Evolutionary conservation across 2,329 filamentous ascomycete species (phyloP).

Genomic region (Botryosphaeria agaves): DNA sequence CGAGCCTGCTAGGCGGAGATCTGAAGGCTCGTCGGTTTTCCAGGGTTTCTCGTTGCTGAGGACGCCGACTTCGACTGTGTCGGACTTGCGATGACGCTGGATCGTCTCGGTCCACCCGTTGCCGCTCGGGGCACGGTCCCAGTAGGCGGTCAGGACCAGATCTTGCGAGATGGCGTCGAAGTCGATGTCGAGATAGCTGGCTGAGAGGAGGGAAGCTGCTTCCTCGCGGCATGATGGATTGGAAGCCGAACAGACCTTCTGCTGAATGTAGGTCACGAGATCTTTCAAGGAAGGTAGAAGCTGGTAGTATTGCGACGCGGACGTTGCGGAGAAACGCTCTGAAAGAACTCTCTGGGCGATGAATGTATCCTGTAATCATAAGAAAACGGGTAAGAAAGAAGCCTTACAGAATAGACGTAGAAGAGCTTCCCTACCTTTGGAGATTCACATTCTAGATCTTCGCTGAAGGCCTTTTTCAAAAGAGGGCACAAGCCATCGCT

Average conservation of each 20-base stretch:
- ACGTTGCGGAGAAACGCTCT: constrained; percentile 42
- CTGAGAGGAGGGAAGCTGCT: constrained; percentile 30
- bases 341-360: constrained; percentile 38
- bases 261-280: constrained; percentile 33
- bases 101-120: constrained; percentile 30
- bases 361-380: constrained; percentile 36
- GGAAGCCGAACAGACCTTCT: constrained; percentile 31
- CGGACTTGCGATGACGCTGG: constrained; percentile 13
- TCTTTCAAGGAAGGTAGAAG: constrained; percentile 38
- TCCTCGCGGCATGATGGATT: constrained; percentile 33
- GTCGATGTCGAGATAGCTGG: constrained; percentile 57
- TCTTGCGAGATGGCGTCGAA: constrained; percentile 52
- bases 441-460: constrained; percentile 35
- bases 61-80: constrained; percentile 66
- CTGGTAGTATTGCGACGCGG: constrained; percentile 55
- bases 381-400: not conserved
- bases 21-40: constrained; percentile 47
- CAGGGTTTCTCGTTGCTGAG: constrained; percentile 47
- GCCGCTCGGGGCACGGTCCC: constrained; percentile 22
- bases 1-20: constrained; percentile 56
- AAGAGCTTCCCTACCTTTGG: constrained; percentile 32
- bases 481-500: constrained; percentile 39
- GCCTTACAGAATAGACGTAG: too few relatives aligned
- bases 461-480: constrained; percentile 39
- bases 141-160: constrained; percentile 48